Base-by-base conservation (phyloP, 331 rosid genomes). In the Arachis monticola region DNA sequence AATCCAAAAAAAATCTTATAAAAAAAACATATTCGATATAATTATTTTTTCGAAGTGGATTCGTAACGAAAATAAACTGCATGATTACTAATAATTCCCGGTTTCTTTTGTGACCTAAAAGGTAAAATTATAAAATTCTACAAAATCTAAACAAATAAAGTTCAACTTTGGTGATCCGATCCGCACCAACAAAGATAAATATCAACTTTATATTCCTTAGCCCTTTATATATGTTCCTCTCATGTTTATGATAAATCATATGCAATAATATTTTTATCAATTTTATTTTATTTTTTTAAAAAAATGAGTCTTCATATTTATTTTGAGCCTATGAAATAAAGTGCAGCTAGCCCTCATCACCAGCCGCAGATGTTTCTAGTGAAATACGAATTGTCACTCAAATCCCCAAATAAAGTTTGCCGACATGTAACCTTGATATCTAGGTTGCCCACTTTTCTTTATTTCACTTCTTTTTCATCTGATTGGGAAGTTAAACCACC, bases 241-340 rank as follows among this genome's bases (percentile, higher is more conserved):
- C 40, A 35, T 32, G 8, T 58, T 72, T 22, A 58, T 72, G 27
- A 58, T 38, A 50, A 47, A 61, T 35, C 70, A 73, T 61, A 73
- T 13, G 61, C 61, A 38, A 48, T 4, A 59, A 45, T 48, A 8
- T 35, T 35, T 4, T 35, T 2, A 35, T 35, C 40, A 2, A 35
- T 4, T 35, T 35, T 35, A 3, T 35, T 35, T 32, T 3, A 1
- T 32, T 32, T 35, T 35, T 35, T 35, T 35, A 2, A 35, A 35
- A 35, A 35, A 35, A 57, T 50, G 35, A 46, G 47, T 32, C 69
- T 51, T 51, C 52, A 47, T 9, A 47, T 47, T 5, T 47, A 10
- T 1, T 3, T 53, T 51, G 57, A 51, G 6, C n/a, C 17, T 51
- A 51, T 51, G 17, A 73, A 1, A 9, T 11, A 50, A 10, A 50